Percentiles rank a stretch among this genome's conserved stretches.
Evolutionary conservation across 2,329 filamentous ascomycete species (phyloP).

Genomic region (Trichophyton mentagrophytes): DNA sequence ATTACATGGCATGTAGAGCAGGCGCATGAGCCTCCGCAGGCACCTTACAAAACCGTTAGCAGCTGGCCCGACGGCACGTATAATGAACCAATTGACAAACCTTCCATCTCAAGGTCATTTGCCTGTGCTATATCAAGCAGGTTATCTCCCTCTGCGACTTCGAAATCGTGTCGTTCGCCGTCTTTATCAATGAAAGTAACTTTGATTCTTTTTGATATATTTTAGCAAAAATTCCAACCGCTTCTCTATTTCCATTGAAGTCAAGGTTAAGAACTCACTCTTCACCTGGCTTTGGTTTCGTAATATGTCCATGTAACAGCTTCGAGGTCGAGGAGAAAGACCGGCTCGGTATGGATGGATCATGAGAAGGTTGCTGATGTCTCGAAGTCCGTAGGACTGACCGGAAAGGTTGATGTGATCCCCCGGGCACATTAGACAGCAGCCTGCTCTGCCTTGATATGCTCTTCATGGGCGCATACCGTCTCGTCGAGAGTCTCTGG

Average conservation of each 20-base stretch:
- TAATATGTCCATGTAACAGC: constrained; percentile 62
- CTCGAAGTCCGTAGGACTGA: background rate
- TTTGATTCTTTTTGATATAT: constrained; percentile 48
- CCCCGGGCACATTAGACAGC: background rate
- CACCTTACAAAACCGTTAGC: constrained; percentile 39
- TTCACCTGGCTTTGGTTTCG: constrained; percentile 75
- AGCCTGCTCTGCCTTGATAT: constrained; percentile 3
- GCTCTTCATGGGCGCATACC: background rate
- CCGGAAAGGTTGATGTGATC: background rate
- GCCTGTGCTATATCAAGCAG: constrained; percentile 89
- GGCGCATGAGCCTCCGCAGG: constrained; percentile 86
- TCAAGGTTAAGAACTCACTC: constrained; percentile 49
- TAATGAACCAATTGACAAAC: constrained; percentile 23
- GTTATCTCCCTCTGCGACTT: constrained; percentile 78
- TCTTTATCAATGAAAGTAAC: constrained; percentile 94
- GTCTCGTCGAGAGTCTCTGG: background rate
- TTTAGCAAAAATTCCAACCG: background rate
- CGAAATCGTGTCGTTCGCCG: constrained; percentile 58
- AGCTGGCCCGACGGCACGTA: background rate
- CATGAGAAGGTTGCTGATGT: background rate
- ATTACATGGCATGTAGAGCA: constrained; percentile 91
- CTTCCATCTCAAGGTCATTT: constrained; percentile 95
- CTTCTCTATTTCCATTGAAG: constrained; percentile 4
- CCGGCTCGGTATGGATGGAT: constrained; percentile 4
- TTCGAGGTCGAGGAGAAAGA: constrained; percentile 54